Conservation (phyloP, 208 protist species). For the Leishmania amazonensis region DNA sequence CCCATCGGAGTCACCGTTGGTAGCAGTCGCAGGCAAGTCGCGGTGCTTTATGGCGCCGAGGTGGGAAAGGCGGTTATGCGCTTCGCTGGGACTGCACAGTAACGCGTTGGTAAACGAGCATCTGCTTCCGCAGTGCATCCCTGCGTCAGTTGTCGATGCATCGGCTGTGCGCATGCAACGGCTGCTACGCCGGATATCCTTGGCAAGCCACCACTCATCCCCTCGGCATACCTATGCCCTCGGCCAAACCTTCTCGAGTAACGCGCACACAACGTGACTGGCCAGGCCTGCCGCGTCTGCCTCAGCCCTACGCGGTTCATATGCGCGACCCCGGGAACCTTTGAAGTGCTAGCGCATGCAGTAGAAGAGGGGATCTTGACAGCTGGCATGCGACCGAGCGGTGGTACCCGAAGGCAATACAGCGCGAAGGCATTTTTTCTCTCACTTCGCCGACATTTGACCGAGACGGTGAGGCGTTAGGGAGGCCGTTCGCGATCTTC, state of each 20-base stretch:
- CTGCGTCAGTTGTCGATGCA: slow-evolving; percentile 23
- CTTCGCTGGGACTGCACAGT: slow-evolving; percentile 29
- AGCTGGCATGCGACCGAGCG: slow-evolving; percentile 30
- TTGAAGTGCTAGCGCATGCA: slow-evolving; percentile 1
- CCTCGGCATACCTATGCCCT: slow-evolving; percentile 42
- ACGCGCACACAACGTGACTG: slow-evolving; percentile 49
- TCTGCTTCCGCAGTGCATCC: slow-evolving; percentile 3
- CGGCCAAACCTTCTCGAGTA: slow-evolving; percentile 36
- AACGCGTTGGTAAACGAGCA: slow-evolving; percentile 29
- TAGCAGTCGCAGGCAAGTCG: background rate
- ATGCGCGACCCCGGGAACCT: slow-evolving; percentile 27
- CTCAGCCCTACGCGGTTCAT: slow-evolving; percentile 41
- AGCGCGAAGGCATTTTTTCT: slow-evolving; percentile 21
- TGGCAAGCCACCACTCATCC: slow-evolving; percentile 27
- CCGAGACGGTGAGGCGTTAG: slow-evolving; percentile 38
- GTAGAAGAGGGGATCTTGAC: slow-evolving; percentile 35
- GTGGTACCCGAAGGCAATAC: slow-evolving; percentile 36
- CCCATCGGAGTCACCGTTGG: slow-evolving; percentile 12
- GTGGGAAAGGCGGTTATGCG: slow-evolving; percentile 32
- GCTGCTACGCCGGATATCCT: slow-evolving; percentile 37
- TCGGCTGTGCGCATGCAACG: slow-evolving; percentile 39
- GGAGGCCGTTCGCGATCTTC: slow-evolving; percentile 46
- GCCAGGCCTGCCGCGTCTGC: slow-evolving; percentile 38
- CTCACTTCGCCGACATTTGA: slow-evolving; percentile 44
- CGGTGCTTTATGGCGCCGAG: slow-evolving; percentile 17